Conservation (phyloP, 2,329 filamentous ascomycete genomes). For the Sclerotinia minor region DNA sequence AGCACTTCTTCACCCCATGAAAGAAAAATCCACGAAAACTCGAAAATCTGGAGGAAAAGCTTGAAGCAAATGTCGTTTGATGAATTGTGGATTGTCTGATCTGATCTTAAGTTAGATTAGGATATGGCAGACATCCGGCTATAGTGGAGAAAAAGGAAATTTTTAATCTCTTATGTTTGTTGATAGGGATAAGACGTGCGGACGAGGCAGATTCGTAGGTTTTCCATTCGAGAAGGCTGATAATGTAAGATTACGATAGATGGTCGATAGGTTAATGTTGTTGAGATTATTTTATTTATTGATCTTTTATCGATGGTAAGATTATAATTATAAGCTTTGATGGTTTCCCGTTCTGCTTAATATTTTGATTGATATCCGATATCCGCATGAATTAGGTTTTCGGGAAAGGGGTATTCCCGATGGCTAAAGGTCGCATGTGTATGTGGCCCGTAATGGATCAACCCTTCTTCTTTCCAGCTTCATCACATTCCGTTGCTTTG, state of each 20-base stretch:
- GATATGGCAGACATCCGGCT: not conserved
- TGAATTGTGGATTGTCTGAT: slow-evolving; percentile 14
- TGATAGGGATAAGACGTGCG: not conserved
- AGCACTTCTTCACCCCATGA: not conserved
- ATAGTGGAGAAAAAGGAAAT: slow-evolving; percentile 13
- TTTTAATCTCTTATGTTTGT: slow-evolving; percentile 3
- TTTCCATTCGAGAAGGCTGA: not conserved
- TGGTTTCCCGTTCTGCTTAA: not conserved
- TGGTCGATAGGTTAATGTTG: not conserved
- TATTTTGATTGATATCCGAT: no score
- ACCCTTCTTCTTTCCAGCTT: slow-evolving; percentile 9
- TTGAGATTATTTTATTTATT: not conserved
- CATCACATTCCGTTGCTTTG: not conserved
- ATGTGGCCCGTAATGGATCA: not conserved
- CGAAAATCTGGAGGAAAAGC: slow-evolving; percentile 8
- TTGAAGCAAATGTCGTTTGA: slow-evolving; percentile 8
- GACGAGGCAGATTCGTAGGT: not conserved
- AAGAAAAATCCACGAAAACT: not conserved
- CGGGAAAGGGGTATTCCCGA: slow-evolving; percentile 4
- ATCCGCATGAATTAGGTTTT: not conserved
- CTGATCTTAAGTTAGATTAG: not conserved
- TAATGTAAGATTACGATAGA: not conserved
- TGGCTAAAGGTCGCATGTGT: not conserved
- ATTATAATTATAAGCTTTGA: no score
- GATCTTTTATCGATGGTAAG: not conserved